Conservation (phyloP, 306 rosid species). For the Coriaria nepalensis region DNA sequence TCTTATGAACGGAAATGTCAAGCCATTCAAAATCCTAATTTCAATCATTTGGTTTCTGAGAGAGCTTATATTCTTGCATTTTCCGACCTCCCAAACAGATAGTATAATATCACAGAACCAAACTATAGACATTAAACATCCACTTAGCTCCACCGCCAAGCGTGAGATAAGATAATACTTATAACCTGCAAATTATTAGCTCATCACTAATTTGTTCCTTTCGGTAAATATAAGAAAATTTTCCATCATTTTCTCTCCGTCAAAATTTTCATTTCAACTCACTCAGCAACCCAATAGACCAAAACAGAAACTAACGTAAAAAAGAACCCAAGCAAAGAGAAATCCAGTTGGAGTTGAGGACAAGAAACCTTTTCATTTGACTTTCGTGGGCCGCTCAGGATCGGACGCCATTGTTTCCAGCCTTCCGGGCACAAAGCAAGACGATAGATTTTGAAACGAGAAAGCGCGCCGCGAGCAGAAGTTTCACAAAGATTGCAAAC, state of each 20-base stretch:
- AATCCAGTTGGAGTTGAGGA: slow-evolving; percentile 7
- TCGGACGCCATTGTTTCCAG: slow-evolving; percentile 39
- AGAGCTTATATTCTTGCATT: not conserved
- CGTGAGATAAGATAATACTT: not conserved
- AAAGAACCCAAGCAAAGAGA: slow-evolving; percentile 4
- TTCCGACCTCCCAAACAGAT: not conserved
- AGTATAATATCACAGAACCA: not conserved
- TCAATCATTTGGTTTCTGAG: not conserved
- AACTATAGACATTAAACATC: not conserved
- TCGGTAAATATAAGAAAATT: too few relatives aligned
- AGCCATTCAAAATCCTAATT: too few relatives aligned
- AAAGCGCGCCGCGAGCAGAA: too few relatives aligned
- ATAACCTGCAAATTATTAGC: not conserved
- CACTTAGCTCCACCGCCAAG: too few relatives aligned
- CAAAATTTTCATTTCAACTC: not conserved
- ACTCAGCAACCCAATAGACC: not conserved
- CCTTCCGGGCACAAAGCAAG: not conserved
- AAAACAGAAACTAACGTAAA: too few relatives aligned
- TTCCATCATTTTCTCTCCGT: not conserved
- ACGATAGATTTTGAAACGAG: not conserved
- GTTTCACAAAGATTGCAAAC: too few relatives aligned
- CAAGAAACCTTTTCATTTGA: slow-evolving; percentile 29
- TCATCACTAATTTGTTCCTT: too few relatives aligned
- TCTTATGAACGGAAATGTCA: too few relatives aligned
- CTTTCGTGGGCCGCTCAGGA: slow-evolving; percentile 25